Percentiles rank a stretch among this genome's conserved stretches.
phyloP scores from a whole-genome alignment of 1,284 basidiomycete genomes.

The Grifola frondosa region DNA sequence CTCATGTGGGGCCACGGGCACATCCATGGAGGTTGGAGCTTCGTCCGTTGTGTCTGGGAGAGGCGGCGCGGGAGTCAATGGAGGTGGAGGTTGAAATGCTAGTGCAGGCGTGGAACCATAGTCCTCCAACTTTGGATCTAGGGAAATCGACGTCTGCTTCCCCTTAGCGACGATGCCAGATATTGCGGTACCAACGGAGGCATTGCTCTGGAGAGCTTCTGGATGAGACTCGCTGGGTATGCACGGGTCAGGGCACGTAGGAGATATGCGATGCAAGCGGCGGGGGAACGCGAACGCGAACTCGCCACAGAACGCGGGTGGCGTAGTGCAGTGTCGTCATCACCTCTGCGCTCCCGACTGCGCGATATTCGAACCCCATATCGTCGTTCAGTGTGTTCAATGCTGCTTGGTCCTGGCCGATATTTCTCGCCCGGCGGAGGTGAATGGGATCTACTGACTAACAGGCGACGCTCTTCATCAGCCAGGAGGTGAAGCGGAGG shows the following conservation, averaged over 20 bases:
- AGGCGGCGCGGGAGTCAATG: conserved; percentile 7
- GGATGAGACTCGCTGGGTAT: conserved; percentile 1
- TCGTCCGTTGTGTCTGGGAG: conserved; percentile 13
- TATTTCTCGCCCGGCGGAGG: conserved; percentile 8
- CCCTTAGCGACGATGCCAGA: conserved; percentile 11
- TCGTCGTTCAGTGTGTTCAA: conserved; percentile 11
- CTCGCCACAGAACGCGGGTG: conserved; percentile 6
- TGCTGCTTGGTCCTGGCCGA: conserved; percentile 6
- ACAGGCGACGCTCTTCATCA: conserved; percentile 16
- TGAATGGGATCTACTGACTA: conserved; percentile 15
- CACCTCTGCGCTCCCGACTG: conserved; percentile 6
- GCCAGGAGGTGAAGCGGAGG: conserved; percentile 18
- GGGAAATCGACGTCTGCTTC: conserved; percentile 10
- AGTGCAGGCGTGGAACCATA: conserved; percentile 1
- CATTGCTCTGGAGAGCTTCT: conserved; percentile 10
- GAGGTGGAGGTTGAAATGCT: background rate
- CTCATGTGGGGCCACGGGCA: conserved; percentile 16
- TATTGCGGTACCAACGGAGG: background rate
- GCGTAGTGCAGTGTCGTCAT: too few species aligned
- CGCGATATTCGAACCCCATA: conserved; percentile 13
- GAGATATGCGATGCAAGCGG: conserved; percentile 7
- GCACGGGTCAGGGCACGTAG: conserved; percentile 6
- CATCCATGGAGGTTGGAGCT: conserved; percentile 15
- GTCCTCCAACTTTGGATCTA: conserved; percentile 3
- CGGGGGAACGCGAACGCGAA: conserved; percentile 17